Evolutionary conservation across 192 early-diverging fungal genomes (phyloP).

Genomic region (Helicostylum pulchrum): DNA sequence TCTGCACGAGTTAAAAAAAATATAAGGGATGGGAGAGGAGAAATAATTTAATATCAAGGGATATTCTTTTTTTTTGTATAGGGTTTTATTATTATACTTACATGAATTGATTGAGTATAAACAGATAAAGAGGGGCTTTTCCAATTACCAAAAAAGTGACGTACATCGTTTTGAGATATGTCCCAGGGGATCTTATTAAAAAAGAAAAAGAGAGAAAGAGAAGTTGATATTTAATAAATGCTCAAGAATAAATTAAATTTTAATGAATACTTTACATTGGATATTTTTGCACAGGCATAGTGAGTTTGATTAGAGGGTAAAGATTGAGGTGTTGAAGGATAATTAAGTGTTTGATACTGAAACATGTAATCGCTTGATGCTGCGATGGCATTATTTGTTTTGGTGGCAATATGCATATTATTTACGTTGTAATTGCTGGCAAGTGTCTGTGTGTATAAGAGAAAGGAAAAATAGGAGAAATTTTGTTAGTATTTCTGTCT

Average conservation of each 20-base stretch:
- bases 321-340: background rate
- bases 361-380: background rate
- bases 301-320: background rate
- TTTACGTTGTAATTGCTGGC: background rate
- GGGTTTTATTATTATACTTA: slow-evolving; percentile 35
- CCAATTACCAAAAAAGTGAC: slow-evolving; percentile 39
- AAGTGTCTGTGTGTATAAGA: background rate
- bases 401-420: background rate
- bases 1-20: slow-evolving; percentile 21
- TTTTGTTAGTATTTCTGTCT: too few relatives aligned
- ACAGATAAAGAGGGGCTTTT: slow-evolving; percentile 40
- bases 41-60: slow-evolving; percentile 3
- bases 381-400: background rate
- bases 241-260: background rate
- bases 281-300: slow-evolving; percentile 10
- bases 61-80: background rate
- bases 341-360: too few relatives aligned
- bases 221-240: background rate
- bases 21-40: slow-evolving; percentile 13
- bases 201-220: too few relatives aligned
- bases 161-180: slow-evolving; percentile 52
- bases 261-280: slow-evolving; percentile 11
- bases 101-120: slow-evolving; percentile 51
- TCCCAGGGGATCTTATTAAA: slow-evolving; percentile 56
- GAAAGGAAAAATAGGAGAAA: too few relatives aligned